These are phyloP conservation scores for Gossypium schwendimanii DNA, from an alignment of 441 rosid species.

Conservation along the genomic window DNA sequence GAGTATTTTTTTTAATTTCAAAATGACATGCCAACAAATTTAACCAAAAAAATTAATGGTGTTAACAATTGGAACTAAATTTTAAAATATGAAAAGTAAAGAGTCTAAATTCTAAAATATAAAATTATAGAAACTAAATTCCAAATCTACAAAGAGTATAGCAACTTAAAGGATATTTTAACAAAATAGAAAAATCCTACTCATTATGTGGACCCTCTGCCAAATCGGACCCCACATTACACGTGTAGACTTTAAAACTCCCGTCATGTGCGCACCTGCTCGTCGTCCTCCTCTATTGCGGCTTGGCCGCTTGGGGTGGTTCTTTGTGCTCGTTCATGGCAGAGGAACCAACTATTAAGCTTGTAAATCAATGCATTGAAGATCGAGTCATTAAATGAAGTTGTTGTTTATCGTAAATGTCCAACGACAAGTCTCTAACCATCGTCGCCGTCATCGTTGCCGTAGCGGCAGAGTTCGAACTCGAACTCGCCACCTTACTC, in stretches of 20 bases:
- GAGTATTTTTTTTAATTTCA: too few species aligned
- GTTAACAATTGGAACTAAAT: too few species aligned
- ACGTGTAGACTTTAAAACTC: conserved; percentile 37
- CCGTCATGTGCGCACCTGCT: conserved; percentile 53
- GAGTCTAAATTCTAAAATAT: too few species aligned
- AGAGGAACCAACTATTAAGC: conserved; percentile 6
- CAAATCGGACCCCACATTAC: conserved; percentile 40
- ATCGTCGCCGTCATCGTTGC: conserved; percentile 23
- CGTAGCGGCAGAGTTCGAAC: conserved; percentile 32
- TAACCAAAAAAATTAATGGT: too few species aligned
- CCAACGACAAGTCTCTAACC: conserved; percentile 48
- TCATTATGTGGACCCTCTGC: conserved; percentile 3
- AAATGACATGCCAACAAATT: too few species aligned
- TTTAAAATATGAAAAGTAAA: too few species aligned
- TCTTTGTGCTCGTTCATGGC: conserved; percentile 20
- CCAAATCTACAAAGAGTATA: too few species aligned
- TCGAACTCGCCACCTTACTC: neutral
- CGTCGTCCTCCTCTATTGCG: neutral
- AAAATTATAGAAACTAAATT: too few species aligned
- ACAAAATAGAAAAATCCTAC: too few species aligned
- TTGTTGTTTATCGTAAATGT: conserved; percentile 44
- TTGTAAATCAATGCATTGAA: conserved; percentile 34
- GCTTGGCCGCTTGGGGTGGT: too few species aligned
- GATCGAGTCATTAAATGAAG: conserved; percentile 43
- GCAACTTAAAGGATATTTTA: too few species aligned